Conservation (phyloP, 2,329 filamentous ascomycete species). For the Tolypocladium tundrense region DNA sequence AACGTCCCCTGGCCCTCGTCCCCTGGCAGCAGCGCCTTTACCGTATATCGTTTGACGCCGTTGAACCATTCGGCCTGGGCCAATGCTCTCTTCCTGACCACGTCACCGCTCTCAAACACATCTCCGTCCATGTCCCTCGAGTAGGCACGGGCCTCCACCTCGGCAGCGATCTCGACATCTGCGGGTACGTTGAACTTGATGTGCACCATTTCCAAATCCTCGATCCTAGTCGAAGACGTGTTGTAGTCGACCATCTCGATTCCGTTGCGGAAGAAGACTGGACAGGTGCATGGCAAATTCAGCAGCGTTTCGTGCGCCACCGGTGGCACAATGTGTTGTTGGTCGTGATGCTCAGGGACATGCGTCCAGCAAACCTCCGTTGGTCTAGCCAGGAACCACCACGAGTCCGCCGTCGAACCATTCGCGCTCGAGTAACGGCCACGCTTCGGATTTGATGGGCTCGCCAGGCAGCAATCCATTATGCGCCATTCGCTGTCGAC, state of each 20-base stretch:
- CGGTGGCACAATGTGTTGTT: slow-evolving; percentile 88
- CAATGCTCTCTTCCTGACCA: slow-evolving; percentile 74
- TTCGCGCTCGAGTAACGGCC: slow-evolving; percentile 64
- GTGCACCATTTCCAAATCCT: slow-evolving; percentile 89
- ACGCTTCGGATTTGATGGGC: slow-evolving; percentile 78
- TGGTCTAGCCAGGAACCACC: slow-evolving; percentile 90
- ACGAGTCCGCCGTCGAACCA: slow-evolving; percentile 64
- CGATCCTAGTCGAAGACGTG: slow-evolving; percentile 73
- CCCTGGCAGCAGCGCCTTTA: slow-evolving; percentile 85
- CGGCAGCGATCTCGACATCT: slow-evolving; percentile 85
- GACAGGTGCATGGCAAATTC: slow-evolving; percentile 75
- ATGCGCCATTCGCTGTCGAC: slow-evolving; percentile 94
- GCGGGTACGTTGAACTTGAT: slow-evolving; percentile 77
- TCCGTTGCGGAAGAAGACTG: slow-evolving; percentile 75
- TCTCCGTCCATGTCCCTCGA: slow-evolving; percentile 81
- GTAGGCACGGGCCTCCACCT: slow-evolving; percentile 78
- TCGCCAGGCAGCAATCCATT: slow-evolving; percentile 87
- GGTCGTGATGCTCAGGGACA: slow-evolving; percentile 73
- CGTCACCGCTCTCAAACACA: slow-evolving; percentile 83
- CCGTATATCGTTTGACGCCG: slow-evolving; percentile 80
- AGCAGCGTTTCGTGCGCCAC: slow-evolving; percentile 78
- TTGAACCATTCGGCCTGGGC: slow-evolving; percentile 86
- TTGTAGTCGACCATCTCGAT: slow-evolving; percentile 83
- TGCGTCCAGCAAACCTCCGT: slow-evolving; percentile 93
- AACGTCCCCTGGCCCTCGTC: slow-evolving; percentile 83